Base-by-base conservation (phyloP, 1,139 yeast genomes). In the Petasospora rhodanensis region DNA sequence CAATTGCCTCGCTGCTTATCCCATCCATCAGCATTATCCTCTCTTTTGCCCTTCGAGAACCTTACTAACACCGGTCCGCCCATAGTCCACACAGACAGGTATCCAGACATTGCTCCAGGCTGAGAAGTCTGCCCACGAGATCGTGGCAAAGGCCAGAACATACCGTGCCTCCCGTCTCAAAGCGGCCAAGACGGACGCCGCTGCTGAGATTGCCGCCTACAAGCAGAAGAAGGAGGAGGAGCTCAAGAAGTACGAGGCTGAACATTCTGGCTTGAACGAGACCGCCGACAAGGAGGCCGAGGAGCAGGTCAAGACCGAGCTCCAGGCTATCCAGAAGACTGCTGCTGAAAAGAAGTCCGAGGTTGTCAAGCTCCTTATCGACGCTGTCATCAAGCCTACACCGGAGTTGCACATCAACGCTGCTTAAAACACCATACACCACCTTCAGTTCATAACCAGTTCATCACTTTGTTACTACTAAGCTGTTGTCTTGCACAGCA, bases 91-190 rank as follows among this genome's bases (percentile, higher is more conserved):
- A 22, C 43, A 44, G 29, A 35, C 49, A 26, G 52, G 52, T n/a
- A 47, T 47, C 28, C 47, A 43, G 28, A 47, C 47, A 2, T 35
- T 43, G 17, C 42, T 42, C 28, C 32, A 80, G 69, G 95, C 97
- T 38, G 98, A 91, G 67, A 86, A 84, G 65, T 93, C 86, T 54
- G 98, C 98, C 15, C 96, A 94, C 49, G 93, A 81, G 54, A 84
- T 89, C 47, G 97, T 91, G 46, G 76, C 87, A 51, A 82, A 81
- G 57, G 96, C 98, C 22, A 83, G 95, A 68, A 70, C 76, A 51
- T 79, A 79, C 68, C 86, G 96, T 62, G 75, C 94, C 27, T 78
- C 76, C 55, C 83, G 94, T 51, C 72, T 91, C 61, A 91, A 91
- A 74, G 87, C 93, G 28, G 96, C 97, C 36, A 89, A 87, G 69